A percentile compares a stretch with the other conserved stretches of the same genome.
These are phyloP conservation scores for Yamadazyma nakazawae DNA, from an alignment of 805 yeast genomes.

Conservation along the genomic window DNA sequence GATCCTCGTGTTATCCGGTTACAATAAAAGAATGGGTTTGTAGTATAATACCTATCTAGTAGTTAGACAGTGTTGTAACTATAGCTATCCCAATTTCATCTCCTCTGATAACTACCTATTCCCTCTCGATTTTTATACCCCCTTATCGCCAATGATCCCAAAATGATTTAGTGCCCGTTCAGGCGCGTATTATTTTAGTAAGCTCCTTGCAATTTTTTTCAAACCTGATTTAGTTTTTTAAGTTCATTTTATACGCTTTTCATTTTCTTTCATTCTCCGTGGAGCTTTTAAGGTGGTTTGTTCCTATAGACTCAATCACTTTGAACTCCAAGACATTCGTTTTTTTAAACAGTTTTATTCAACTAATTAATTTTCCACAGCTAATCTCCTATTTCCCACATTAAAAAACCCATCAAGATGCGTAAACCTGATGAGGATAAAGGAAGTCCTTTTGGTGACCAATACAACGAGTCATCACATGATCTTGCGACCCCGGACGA, in stretches of 20 bases:
- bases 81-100: too few relatives aligned
- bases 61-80: too few relatives aligned
- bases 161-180: background rate
- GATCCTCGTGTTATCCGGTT: background rate
- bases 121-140: too few relatives aligned
- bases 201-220: slow-evolving; percentile 6
- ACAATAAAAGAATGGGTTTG: too few relatives aligned
- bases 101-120: too few relatives aligned
- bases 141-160: background rate
- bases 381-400: background rate
- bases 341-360: background rate
- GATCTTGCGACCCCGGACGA: background rate
- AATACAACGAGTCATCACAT: background rate
- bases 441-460: slow-evolving; percentile 6
- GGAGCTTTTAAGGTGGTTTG: background rate
- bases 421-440: slow-evolving; percentile 2
- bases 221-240: background rate
- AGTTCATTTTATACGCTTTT: background rate
- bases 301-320: background rate
- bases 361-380: background rate
- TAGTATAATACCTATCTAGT: too few relatives aligned
- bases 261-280: background rate
- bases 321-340: background rate
- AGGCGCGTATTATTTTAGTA: slow-evolving; percentile 4
- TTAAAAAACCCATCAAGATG: background rate